Evolutionary conservation across 2,329 filamentous ascomycete genomes (phyloP).

Genomic region (Pseudogymnoascus sp.): DNA sequence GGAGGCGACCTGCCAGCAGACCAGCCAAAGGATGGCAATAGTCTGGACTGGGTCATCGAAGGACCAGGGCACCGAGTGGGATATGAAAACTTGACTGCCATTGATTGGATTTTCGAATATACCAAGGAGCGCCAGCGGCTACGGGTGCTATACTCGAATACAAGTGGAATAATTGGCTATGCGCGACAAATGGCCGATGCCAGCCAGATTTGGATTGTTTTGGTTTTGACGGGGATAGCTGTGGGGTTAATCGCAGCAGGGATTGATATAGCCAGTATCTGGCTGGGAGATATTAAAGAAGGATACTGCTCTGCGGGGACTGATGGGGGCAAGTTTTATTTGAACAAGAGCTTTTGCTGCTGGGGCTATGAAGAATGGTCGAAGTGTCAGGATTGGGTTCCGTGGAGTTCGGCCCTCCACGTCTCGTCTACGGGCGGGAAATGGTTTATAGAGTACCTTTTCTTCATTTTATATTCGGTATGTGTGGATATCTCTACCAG

Average conservation of each 20-base stretch:
- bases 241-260: constrained; percentile 78
- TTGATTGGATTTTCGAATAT: constrained; percentile 99
- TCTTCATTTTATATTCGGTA: constrained; percentile 81
- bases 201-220: constrained; percentile 84
- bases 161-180: constrained; percentile 65
- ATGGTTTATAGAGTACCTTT: constrained; percentile 80
- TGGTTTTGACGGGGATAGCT: constrained; percentile 76
- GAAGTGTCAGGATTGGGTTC: constrained; percentile 79
- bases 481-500: constrained; percentile 26
- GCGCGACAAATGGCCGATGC: constrained; percentile 68
- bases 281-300: constrained; percentile 86
- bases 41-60: constrained; percentile 80
- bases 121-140: constrained; percentile 88
- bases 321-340: constrained; percentile 80
- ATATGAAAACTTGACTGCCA: constrained; percentile 93
- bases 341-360: constrained; percentile 89
- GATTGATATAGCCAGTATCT: constrained; percentile 87
- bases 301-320: constrained; percentile 74
- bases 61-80: constrained; percentile 83
- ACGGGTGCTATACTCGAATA: constrained; percentile 64
- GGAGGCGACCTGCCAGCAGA: constrained; percentile 14
- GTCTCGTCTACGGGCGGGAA: constrained; percentile 58
- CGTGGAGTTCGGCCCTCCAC: constrained; percentile 72
- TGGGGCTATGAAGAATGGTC: constrained; percentile 79
- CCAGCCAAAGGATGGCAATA: constrained; percentile 39